A percentile compares a stretch with the other conserved stretches of the same genome.
Conservation (phyloP, 805 yeast species). For the Metschnikowia lachancei region DNA sequence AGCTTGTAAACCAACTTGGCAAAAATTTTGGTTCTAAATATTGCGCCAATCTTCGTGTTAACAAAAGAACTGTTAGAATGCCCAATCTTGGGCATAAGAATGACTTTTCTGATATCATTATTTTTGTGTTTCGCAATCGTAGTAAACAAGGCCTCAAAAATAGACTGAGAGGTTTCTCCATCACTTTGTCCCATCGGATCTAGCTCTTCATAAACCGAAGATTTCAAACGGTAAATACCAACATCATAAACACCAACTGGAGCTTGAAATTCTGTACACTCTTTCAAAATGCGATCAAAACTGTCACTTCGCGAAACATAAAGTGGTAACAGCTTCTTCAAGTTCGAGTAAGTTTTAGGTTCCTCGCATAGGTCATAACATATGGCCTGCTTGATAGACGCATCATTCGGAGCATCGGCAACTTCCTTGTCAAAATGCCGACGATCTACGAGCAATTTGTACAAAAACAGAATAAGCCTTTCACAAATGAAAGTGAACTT, state of each 20-base stretch:
- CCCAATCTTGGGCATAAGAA: conserved; percentile 47
- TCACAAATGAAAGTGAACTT: conserved; percentile 43
- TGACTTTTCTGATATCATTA: conserved; percentile 39
- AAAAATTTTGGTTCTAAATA: conserved; percentile 51
- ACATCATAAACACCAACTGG: conserved; percentile 58
- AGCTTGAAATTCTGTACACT: conserved; percentile 60
- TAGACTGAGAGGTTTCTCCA: conserved; percentile 49
- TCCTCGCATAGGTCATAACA: conserved; percentile 49
- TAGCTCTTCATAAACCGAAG: conserved; percentile 48
- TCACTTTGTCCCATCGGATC: conserved; percentile 46
- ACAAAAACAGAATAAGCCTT: conserved; percentile 43
- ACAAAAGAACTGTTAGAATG: conserved; percentile 35
- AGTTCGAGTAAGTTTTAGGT: conserved; percentile 31
- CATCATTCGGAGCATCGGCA: neutral
- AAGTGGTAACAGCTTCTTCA: conserved; percentile 25
- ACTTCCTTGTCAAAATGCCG: conserved; percentile 22
- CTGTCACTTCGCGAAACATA: conserved; percentile 30
- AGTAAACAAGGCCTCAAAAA: conserved; percentile 46
- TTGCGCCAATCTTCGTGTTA: conserved; percentile 41
- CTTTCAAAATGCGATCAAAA: conserved; percentile 53
- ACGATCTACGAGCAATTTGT: conserved; percentile 43
- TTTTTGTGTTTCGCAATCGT: conserved; percentile 40
- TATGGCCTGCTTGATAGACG: conserved; percentile 39
- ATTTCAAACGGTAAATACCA: conserved; percentile 68
- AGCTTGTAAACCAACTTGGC: conserved; percentile 57